Percentiles rank a stretch among this genome's conserved stretches.
These are phyloP conservation scores for Elsinoe ampelina DNA, from an alignment of 2,329 filamentous ascomycete genomes.

Conservation along the genomic window DNA sequence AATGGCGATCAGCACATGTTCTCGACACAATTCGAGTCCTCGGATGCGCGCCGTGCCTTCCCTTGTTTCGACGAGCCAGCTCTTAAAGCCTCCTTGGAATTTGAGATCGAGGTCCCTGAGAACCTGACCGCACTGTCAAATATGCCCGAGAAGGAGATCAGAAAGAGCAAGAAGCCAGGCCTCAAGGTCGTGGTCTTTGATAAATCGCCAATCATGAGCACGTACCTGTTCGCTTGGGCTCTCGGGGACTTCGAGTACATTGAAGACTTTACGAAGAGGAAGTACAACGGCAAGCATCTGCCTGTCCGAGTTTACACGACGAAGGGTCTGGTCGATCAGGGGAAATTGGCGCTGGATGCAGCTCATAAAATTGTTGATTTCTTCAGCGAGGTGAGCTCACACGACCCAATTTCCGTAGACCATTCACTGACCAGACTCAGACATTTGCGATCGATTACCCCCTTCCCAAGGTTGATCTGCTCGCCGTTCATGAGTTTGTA, in stretches of 20 bases:
- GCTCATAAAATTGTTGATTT: conserved; percentile 91
- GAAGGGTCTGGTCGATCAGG: conserved; percentile 85
- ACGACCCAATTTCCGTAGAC: not conserved
- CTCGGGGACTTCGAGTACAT: conserved; percentile 96
- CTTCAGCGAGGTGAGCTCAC: conserved; percentile 61
- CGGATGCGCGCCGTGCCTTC: conserved; percentile 88
- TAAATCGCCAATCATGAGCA: conserved; percentile 82
- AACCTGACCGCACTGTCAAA: conserved; percentile 87
- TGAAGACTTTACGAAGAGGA: conserved; percentile 78
- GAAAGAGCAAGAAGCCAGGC: conserved; percentile 57
- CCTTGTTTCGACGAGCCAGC: conserved; percentile 98
- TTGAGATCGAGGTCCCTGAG: conserved; percentile 81
- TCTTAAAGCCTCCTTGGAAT: conserved; percentile 90
- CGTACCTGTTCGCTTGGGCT: conserved; percentile 81
- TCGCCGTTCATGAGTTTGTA: conserved; percentile 90
- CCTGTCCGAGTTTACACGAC: conserved; percentile 96
- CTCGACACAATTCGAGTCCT: conserved; percentile 95
- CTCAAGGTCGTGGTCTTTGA: conserved; percentile 66
- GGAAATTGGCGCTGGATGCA: conserved; percentile 78
- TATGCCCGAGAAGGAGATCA: conserved; percentile 76
- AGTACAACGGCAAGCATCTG: conserved; percentile 83
- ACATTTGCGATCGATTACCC: conserved; percentile 90
- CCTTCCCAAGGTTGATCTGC: conserved; percentile 79
- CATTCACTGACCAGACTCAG: conserved; percentile 21
- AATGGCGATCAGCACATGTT: conserved; percentile 59